Conservation (phyloP, 805 yeast genomes). For the Sungouiella blattae region DNA sequence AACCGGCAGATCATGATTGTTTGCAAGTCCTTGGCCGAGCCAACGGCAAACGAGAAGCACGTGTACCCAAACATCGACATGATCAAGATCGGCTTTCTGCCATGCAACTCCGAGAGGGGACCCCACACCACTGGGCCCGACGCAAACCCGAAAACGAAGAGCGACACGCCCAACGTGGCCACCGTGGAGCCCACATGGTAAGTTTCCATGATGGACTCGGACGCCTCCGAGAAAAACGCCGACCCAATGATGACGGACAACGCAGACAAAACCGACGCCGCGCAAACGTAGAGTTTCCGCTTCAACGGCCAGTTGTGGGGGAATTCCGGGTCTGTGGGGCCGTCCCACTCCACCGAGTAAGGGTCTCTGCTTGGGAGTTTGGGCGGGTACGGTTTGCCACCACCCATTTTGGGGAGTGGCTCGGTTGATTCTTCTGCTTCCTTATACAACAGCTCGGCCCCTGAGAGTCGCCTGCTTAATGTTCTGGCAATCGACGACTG, state of each 20-base stretch:
- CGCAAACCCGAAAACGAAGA: conserved; percentile 91
- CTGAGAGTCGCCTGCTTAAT: conserved; percentile 19
- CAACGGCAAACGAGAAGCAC: conserved; percentile 49
- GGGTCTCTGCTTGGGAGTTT: conserved; percentile 48
- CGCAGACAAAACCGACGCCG: conserved; percentile 30
- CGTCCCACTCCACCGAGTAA: conserved; percentile 71
- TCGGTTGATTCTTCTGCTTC: conserved; percentile 22
- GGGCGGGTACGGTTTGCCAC: conserved; percentile 61
- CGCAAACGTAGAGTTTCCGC: conserved; percentile 22
- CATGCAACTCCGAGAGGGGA: conserved; percentile 76
- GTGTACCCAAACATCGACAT: conserved; percentile 55
- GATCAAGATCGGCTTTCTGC: conserved; percentile 63
- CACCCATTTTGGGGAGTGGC: conserved; percentile 57
- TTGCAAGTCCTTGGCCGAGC: conserved; percentile 21
- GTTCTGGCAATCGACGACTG: conserved; percentile 8
- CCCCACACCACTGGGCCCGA: conserved; percentile 91
- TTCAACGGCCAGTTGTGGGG: conserved; percentile 74
- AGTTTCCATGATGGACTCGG: conserved; percentile 41
- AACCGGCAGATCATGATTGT: conserved; percentile 21
- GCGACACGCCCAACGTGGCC: conserved; percentile 71
- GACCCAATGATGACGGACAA: conserved; percentile 62
- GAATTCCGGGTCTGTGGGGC: conserved; percentile 72
- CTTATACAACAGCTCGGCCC: conserved; percentile 23
- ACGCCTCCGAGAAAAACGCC: conserved; percentile 71
- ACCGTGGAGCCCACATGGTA: conserved; percentile 65